Evolutionary conservation across 2,329 filamentous ascomycete genomes (phyloP).

Genomic region (Myriosclerotinia curreyana): DNA sequence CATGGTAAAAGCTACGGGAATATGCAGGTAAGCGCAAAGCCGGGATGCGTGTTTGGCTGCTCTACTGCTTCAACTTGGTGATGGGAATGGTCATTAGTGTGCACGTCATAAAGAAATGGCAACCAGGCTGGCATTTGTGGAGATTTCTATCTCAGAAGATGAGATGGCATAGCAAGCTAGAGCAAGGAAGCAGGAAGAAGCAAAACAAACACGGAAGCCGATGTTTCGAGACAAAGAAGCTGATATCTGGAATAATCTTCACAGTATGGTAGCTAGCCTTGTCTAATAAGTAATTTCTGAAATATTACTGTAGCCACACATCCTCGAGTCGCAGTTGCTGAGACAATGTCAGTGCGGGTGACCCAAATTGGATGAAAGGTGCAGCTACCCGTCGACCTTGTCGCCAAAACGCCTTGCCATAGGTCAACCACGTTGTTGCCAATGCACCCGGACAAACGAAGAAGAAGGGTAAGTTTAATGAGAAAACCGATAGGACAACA

Average conservation of each 20-base stretch:
- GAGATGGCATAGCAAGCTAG: slow-evolving; percentile 20
- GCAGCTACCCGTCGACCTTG: slow-evolving; percentile 30
- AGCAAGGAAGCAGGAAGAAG: slow-evolving; percentile 9
- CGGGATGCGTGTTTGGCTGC: slow-evolving; percentile 26
- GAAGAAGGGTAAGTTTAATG: slow-evolving; percentile 23
- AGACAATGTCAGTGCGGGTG: slow-evolving; percentile 28
- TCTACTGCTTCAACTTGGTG: slow-evolving; percentile 24
- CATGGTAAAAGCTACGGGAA: slow-evolving; percentile 29
- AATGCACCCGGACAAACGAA: slow-evolving; percentile 36
- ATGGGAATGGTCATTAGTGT: slow-evolving; percentile 21
- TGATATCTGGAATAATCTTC: slow-evolving; percentile 5
- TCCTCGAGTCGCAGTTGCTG: slow-evolving; percentile 34
- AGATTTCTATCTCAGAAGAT: slow-evolving; percentile 12
- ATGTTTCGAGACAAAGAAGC: slow-evolving; percentile 6
- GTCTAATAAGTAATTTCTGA: slow-evolving; percentile 17
- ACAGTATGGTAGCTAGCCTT: slow-evolving; percentile 11
- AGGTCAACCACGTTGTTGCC: slow-evolving; percentile 37
- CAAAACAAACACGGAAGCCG: slow-evolving; percentile 8
- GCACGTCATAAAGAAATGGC: slow-evolving; percentile 23
- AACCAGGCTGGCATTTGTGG: slow-evolving; percentile 13
- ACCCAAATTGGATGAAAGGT: slow-evolving; percentile 30
- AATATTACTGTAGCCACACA: slow-evolving; percentile 14
- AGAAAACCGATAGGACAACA: slow-evolving; percentile 28
- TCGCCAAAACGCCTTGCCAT: slow-evolving; percentile 30
- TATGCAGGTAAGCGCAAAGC: slow-evolving; percentile 36